A percentile compares a stretch with the other conserved stretches of the same genome.
These are phyloP conservation scores for Takakia lepidozioides DNA, from an alignment of 225 moss, liverwort and hornwort genomes.

Conservation along the genomic window DNA sequence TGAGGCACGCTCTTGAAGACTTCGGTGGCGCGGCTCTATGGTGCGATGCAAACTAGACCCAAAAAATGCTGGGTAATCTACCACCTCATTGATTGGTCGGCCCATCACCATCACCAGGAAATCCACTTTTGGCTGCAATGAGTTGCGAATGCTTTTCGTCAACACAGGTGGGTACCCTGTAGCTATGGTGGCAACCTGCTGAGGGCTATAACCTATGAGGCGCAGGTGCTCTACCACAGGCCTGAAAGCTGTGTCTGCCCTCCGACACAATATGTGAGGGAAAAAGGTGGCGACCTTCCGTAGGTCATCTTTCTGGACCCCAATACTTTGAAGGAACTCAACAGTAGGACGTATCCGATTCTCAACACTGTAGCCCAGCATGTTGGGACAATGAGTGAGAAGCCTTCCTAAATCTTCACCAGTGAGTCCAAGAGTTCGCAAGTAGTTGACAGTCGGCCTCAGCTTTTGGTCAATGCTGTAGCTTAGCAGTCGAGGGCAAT, in stretches of 20 bases:
- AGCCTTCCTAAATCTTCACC: slow-evolving; percentile 34
- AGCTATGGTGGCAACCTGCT: slow-evolving; percentile 35
- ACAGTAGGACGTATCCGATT: slow-evolving; percentile 36
- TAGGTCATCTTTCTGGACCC: slow-evolving; percentile 24
- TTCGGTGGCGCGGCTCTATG: slow-evolving; percentile 30
- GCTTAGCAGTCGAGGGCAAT: slow-evolving; percentile 58
- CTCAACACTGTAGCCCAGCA: slow-evolving; percentile 38
- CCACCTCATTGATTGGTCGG: slow-evolving; percentile 27
- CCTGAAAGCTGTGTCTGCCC: slow-evolving; percentile 34
- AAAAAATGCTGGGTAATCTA: slow-evolving; percentile 50
- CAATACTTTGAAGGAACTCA: slow-evolving; percentile 24
- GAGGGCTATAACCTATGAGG: slow-evolving; percentile 28
- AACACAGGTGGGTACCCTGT: slow-evolving; percentile 49
- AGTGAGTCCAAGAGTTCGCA: slow-evolving; percentile 27
- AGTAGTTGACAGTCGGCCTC: slow-evolving; percentile 29
- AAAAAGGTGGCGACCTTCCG: slow-evolving; percentile 27
- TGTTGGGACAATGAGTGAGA: slow-evolving; percentile 31
- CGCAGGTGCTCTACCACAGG: slow-evolving; percentile 33
- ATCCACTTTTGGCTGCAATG: slow-evolving; percentile 49
- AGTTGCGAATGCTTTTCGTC: slow-evolving; percentile 40
- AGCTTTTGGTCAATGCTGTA: slow-evolving; percentile 66
- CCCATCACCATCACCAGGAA: slow-evolving; percentile 44
- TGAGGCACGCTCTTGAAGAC: slow-evolving; percentile 23
- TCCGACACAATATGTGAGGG: slow-evolving; percentile 40
- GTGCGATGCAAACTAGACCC: slow-evolving; percentile 42